Percentiles rank a stretch among this genome's conserved stretches.
Conservation (phyloP, 1,284 basidiomycete species). For the Ustilago esculenta region DNA sequence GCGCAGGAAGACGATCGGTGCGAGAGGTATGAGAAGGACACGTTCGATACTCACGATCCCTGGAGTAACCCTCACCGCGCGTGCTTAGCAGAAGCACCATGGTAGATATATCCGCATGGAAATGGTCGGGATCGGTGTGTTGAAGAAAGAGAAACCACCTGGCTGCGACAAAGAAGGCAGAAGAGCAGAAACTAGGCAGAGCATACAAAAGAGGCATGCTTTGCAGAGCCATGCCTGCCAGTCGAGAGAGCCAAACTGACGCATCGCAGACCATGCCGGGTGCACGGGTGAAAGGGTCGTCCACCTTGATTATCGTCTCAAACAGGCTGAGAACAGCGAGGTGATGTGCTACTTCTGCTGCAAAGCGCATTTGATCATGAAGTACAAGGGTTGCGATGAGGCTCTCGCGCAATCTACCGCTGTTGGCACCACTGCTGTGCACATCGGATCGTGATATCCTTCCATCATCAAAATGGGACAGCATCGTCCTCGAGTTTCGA, state of each 20-base stretch:
- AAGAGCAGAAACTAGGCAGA: conserved; percentile 20
- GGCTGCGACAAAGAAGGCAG: conserved; percentile 23
- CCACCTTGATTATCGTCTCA: conserved; percentile 19
- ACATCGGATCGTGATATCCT: not conserved
- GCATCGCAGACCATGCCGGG: conserved; percentile 23
- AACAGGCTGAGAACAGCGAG: conserved; percentile 24
- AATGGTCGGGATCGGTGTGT: conserved; percentile 7
- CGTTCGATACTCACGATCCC: conserved; percentile 21
- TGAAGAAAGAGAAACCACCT: conserved; percentile 27
- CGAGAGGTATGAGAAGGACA: too few relatives aligned
- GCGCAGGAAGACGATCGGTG: too few relatives aligned
- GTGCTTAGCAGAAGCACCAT: conserved; percentile 7
- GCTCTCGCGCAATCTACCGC: conserved; percentile 4
- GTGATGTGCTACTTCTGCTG: conserved; percentile 30
- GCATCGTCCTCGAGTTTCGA: conserved; percentile 29
- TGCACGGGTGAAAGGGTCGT: not conserved
- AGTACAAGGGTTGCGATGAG: conserved; percentile 6
- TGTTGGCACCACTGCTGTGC: not conserved
- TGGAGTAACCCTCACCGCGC: conserved; percentile 8
- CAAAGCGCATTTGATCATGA: conserved; percentile 23
- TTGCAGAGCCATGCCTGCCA: conserved; percentile 26
- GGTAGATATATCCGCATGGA: conserved; percentile 18
- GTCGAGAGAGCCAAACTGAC: conserved; percentile 24
- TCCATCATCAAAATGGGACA: conserved; percentile 30
- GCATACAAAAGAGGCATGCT: conserved; percentile 1